A percentile compares a stretch with the other conserved stretches of the same genome.
Conservation (phyloP, 768 basidiomycete genomes). For the Steccherinum ochraceum region DNA sequence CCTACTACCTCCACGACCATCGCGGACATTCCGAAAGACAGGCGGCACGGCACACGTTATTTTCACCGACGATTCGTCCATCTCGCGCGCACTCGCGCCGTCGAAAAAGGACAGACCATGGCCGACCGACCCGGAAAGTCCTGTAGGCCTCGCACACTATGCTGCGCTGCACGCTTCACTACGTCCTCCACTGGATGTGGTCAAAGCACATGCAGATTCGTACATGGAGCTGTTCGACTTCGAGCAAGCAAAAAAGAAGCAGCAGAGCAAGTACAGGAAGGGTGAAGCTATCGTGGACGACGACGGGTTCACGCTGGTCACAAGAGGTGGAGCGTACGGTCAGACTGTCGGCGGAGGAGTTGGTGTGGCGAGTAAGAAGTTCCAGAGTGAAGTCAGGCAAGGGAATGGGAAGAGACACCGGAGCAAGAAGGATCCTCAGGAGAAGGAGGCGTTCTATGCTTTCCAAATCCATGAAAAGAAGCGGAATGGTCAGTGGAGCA, state of each 20-base stretch:
- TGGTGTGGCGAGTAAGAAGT: constrained; percentile 56
- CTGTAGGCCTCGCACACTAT: constrained; percentile 73
- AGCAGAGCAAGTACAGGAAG: constrained; percentile 63
- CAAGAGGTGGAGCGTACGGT: constrained; percentile 87
- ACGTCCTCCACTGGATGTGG: constrained; percentile 69
- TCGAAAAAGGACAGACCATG: constrained; percentile 53
- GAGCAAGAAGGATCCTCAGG: constrained; percentile 62
- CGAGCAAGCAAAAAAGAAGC: constrained; percentile 53
- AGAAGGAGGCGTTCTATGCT: constrained; percentile 66
- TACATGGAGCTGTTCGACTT: constrained; percentile 75
- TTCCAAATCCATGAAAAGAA: constrained; percentile 92
- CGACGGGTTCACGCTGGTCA: constrained; percentile 92
- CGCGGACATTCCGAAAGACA: constrained; percentile 55
- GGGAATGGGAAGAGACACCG: constrained; percentile 33
- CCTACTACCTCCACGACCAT: constrained; percentile 47
- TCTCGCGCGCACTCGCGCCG: constrained; percentile 56
- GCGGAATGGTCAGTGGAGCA: constrained; percentile 60
- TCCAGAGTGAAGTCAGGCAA: constrained; percentile 22
- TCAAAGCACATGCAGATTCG: constrained; percentile 77
- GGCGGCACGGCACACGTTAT: constrained; percentile 67
- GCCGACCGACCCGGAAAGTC: constrained; percentile 52
- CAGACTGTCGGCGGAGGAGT: constrained; percentile 81
- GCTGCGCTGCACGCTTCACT: constrained; percentile 49
- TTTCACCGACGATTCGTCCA: constrained; percentile 66
- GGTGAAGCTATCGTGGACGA: constrained; percentile 90